Evolutionary conservation across 768 basidiomycete genomes (phyloP).

Genomic region (Suillus clintonianus): DNA sequence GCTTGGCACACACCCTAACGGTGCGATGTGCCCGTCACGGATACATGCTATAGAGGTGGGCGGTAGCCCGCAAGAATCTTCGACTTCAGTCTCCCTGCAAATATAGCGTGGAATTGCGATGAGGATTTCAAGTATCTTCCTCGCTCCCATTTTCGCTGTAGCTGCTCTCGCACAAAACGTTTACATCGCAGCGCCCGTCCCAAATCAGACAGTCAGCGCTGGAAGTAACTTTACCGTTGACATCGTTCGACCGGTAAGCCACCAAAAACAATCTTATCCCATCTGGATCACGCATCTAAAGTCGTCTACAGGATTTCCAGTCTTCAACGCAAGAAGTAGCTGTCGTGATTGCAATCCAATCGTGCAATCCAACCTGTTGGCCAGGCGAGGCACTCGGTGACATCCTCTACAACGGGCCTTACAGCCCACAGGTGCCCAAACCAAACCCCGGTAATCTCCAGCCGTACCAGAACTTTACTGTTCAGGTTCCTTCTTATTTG

Average conservation of each 20-base stretch:
- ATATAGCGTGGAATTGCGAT: not conserved
- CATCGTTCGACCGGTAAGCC: conserved; percentile 42
- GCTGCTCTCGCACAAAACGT: conserved; percentile 41
- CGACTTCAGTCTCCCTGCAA: not conserved
- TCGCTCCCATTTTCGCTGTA: not conserved
- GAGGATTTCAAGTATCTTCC: not conserved
- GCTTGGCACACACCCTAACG: not conserved
- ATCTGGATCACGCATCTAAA: not conserved
- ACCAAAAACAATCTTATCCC: not conserved
- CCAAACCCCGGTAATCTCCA: not conserved
- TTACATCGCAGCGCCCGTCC: conserved; percentile 36
- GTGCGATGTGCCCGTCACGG: not conserved
- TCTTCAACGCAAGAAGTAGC: not conserved
- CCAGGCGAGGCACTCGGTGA: conserved; percentile 10
- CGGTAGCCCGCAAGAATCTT: not conserved
- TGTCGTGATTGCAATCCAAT: conserved; percentile 3
- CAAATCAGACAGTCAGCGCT: conserved; percentile 31
- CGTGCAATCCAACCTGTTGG: not conserved
- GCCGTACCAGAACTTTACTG: not conserved
- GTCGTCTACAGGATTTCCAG: not conserved
- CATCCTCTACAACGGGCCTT: conserved; percentile 6
- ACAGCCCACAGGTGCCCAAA: not conserved
- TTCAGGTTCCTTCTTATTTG: conserved; percentile 1
- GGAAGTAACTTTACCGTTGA: conserved; percentile 38
- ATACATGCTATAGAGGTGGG: not conserved